These are phyloP conservation scores for Didymella sp. DNA, from an alignment of 2,329 filamentous ascomycete species.

Conservation along the genomic window DNA sequence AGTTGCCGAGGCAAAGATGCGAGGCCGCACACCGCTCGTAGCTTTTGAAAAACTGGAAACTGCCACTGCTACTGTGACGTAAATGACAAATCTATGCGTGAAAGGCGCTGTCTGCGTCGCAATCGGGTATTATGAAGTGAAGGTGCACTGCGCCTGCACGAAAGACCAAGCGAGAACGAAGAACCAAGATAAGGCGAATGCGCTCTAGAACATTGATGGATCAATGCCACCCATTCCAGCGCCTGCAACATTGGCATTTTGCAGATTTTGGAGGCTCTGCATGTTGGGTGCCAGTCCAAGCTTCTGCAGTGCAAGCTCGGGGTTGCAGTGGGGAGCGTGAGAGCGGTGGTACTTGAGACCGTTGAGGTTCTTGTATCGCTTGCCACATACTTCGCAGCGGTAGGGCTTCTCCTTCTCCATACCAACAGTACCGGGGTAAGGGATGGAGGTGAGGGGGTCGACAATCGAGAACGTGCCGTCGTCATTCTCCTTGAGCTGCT, in stretches of 20 bases:
- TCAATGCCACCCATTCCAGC: constrained; percentile 64
- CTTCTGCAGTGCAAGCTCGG: constrained; percentile 69
- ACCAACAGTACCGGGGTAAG: constrained; percentile 94
- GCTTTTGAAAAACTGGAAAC: constrained; percentile 5
- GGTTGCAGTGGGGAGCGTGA: constrained; percentile 86
- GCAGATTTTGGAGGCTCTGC: constrained; percentile 51
- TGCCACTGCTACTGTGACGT: constrained; percentile 11
- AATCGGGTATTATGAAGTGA: constrained; percentile 36
- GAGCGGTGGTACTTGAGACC: constrained; percentile 86
- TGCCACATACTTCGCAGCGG: constrained; percentile 94
- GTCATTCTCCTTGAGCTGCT: constrained; percentile 94
- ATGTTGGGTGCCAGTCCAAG: constrained; percentile 49
- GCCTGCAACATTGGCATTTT: constrained; percentile 58
- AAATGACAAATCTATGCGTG: constrained; percentile 27
- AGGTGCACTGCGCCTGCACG: constrained; percentile 20
- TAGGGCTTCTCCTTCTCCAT: constrained; percentile 99
- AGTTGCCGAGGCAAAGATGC: constrained; percentile 6
- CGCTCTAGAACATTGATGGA: constrained; percentile 56
- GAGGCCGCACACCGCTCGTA: constrained; percentile 10
- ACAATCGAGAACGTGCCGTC: constrained; percentile 99
- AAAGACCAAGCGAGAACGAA: constrained; percentile 8
- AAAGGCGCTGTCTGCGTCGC: constrained; percentile 33
- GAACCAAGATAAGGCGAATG: constrained; percentile 2
- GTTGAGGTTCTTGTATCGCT: constrained; percentile 99
- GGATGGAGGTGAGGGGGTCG: constrained; percentile 90